Base-by-base conservation (phyloP, 2,329 filamentous ascomycete genomes). In the Colletotrichum euphorbiae region DNA sequence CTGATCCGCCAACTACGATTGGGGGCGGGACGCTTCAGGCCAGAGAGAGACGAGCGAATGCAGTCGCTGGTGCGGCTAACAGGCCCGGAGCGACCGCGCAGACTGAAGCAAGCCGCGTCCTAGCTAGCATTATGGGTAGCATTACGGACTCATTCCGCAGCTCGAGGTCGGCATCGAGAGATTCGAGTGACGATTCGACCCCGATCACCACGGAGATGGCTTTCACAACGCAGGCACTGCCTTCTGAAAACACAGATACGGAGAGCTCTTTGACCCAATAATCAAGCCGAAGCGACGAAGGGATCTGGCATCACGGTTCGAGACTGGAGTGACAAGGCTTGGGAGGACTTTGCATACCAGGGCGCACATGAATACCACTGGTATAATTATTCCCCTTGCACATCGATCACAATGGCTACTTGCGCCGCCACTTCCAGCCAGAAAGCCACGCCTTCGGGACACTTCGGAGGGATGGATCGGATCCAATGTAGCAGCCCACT, bases 61-160 rank as follows among this genome's bases (percentile, higher is more conserved):
- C 45, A 5, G 6, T 28, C 3, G 21, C 15, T 4, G n/a, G 28
- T 8, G 46, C 42, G 4, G 4, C 12, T 6, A 19, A 8, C 1
- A 15, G 8, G 2, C 3, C 31, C 9, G 57, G 28, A 15, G 19
- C 12, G 3, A 28, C 45, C 6, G 56, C 31, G 7, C 61, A 13
- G 9, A 60, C 62, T 3, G 62, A 65, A 28, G 55, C 55, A 4
- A 65, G 62, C n/a, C 62, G 55, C 15, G 21, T 65, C 3, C 17
- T 65, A 17, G 55, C 62, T 28, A 65, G 62, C 19, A 65, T 65
- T 7, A 52, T 65, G 19, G 56, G 62, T 2, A 60, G 54, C 8
- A 4, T 45, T n/a, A 1, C 15, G 11, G 42, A 17, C 6, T 46
- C 42, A 9, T 24, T 45, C 24, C 28, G n/a, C 6, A 17, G 45